Evolutionary conservation across 306 rosid genomes (phyloP), one percentile per base, ranked within the genome.

Genomic region (Mimosa bimucronata): DNA sequence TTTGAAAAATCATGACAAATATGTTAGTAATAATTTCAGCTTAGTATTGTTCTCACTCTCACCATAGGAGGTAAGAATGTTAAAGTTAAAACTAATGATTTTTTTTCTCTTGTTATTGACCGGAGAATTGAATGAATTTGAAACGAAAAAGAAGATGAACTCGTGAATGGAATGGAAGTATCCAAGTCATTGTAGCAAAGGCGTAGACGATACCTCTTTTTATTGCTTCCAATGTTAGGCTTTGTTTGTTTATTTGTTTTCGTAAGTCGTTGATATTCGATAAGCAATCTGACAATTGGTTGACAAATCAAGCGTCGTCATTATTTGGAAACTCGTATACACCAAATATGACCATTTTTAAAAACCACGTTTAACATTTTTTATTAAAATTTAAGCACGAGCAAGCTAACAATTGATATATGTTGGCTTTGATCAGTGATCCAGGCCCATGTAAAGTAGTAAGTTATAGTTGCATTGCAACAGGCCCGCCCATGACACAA

Each of bases 151-250:
- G 37, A 9, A 34, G n/a, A 23, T 25, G 26, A 58, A 25, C 7
- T 58, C 16, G 1, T 25, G 16, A n/a, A 40, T 0, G 65, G 30
- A 25, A 58, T 15, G 38, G 25, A 50, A 71, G 40, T 16, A 68
- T 26, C 16, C 14, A 50, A 66, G 81, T 77, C 77, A 30, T 72
- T 72, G 72, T 60, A 29, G 48, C 60, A 40, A 15, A 79, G 86
- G 16, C 88, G 88, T 84, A 38, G 41, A 84, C 88, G 81, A 41
- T 15, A 41, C 34, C 53, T 21, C 30, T 69, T 21, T 69, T 42
- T 23, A 28, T n/a, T 10, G 50, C 50, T 18, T 10, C 4, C 7
- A 26, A 3, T 38, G 26, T 8, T 0, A 70, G 23, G 23, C 26
- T 18, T 0, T 44, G 38, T 44, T 70, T 44, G 21, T 45, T 44